Evolutionary conservation across 176 grass and related monocot species (phyloP).

Genomic region (Eleusine coracana): DNA sequence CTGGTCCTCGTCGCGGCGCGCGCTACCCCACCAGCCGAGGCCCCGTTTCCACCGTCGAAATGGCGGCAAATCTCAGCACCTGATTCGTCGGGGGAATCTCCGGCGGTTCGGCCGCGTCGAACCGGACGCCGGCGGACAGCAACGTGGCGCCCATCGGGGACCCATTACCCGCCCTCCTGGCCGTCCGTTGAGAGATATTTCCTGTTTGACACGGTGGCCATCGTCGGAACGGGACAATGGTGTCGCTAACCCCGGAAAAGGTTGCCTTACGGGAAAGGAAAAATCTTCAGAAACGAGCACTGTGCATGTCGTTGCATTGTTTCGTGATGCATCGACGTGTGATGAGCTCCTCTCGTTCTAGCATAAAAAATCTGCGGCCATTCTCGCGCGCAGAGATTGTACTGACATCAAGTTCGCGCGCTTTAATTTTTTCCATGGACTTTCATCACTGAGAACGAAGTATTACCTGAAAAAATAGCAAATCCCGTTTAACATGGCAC

Average conservation of each 20-base stretch:
- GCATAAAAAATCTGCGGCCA: not conserved
- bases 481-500: not conserved
- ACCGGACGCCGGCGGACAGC: conserved; percentile 21
- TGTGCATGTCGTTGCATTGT: not conserved
- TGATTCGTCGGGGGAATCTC: conserved; percentile 7
- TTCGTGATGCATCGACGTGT: not conserved
- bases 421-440: not conserved
- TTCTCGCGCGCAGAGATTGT: not conserved
- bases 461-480: not conserved
- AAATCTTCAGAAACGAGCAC: not conserved
- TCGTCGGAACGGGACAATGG: not conserved
- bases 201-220: conserved; percentile 19
- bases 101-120: conserved; percentile 23
- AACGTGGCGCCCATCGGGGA: conserved; percentile 34
- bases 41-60: conserved; percentile 39
- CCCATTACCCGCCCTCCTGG: not conserved
- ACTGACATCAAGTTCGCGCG: not conserved
- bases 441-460: not conserved
- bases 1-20: not conserved
- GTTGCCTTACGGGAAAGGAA: not conserved
- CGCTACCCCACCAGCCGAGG: not conserved
- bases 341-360: not conserved
- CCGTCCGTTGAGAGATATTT: conserved; percentile 52
- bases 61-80: not conserved
- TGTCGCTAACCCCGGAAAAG: not conserved